Conservation (phyloP, 2,329 filamentous ascomycete genomes). For the Cladosporium colombiae region DNA sequence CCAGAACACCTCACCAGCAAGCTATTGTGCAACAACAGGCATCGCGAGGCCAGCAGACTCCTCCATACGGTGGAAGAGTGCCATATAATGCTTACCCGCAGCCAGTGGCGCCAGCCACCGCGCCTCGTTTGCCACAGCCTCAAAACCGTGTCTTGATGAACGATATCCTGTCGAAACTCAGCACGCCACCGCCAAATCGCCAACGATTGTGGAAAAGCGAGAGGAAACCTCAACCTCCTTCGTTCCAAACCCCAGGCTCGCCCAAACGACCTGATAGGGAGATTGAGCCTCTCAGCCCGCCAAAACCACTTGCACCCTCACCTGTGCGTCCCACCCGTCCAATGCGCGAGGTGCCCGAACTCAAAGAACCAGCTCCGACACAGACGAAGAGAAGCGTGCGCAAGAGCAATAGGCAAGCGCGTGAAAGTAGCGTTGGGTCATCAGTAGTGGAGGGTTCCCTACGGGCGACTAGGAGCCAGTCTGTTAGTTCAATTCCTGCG, state of each 20-base stretch:
- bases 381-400: slow-evolving; percentile 26
- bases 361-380: slow-evolving; percentile 11
- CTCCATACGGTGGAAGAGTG: slow-evolving; percentile 16
- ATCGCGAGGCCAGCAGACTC: slow-evolving; percentile 24
- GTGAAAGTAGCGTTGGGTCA: slow-evolving; percentile 46
- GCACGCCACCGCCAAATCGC: slow-evolving; percentile 28
- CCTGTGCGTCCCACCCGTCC: background rate
- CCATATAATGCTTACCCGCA: slow-evolving; percentile 10
- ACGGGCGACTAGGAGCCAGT: slow-evolving; percentile 51
- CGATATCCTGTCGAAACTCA: slow-evolving; percentile 32
- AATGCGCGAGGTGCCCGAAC: background rate
- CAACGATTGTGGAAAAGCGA: slow-evolving; percentile 36
- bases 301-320: slow-evolving; percentile 26
- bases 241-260: slow-evolving; percentile 24
- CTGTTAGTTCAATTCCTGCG: slow-evolving; percentile 43
- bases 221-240: slow-evolving; percentile 28
- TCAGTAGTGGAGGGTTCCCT: slow-evolving; percentile 48
- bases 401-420: slow-evolving; percentile 26
- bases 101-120: slow-evolving; percentile 30
- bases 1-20: slow-evolving; percentile 24
- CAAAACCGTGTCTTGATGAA: slow-evolving; percentile 26
- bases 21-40: slow-evolving; percentile 26
- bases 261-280: slow-evolving; percentile 28
- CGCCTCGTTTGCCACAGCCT: slow-evolving; percentile 26
- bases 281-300: slow-evolving; percentile 39